Evolutionary conservation across 371 early-diverging fungal species (phyloP), one percentile per base, ranked within the genome.

Genomic region (Saksenaea vasiformis): DNA sequence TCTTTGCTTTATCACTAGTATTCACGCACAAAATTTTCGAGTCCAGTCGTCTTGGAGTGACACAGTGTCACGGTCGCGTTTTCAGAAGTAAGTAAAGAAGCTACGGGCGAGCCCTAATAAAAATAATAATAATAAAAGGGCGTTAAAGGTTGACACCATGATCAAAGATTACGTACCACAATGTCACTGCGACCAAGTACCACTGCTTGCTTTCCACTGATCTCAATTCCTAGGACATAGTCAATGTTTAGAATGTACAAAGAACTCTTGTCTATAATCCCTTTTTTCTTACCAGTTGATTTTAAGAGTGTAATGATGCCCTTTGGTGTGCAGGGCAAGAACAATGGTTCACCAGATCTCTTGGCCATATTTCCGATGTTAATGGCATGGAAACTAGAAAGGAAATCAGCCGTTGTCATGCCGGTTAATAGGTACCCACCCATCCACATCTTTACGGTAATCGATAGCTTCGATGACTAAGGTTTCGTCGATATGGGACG

Each of bases 171-270:
- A 54, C 66, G 15, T 66, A 73, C 73, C 15, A 97, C 98, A 72
- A 97, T 92, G 75, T 95, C 93, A 82, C 92, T 91, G 54, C 96
- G 91, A 19, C 97, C 97, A 37, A 97, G 78, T 9, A 97, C 96
- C 5, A 95, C 95, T 5, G 95, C 96, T 15, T 72, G 69, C 76
- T 92, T 92, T 47, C 96, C 96, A 24, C 77, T 83, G 19, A 95
- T 76, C 27, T 87, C 76, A 27, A 95, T 76, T 3, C 55, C 66
- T 65, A 37, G n/a, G 8, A 51, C n/a, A 24, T 36, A 51, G 36
- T 11, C 35, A 54, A 34, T 9, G n/a, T 24, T 55, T 44, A 24
- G 13, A n/a, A 39, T 43, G 41, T 9, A 35, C 13, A 22, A n/a
- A n/a, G 9, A 35, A 44, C 24, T 27, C 35, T 19, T 4, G 26